A percentile compares a stretch with the other conserved stretches of the same genome.
Evolutionary conservation across 139 green algal genomes (phyloP).

Genomic region (Desmodesmus armatus): DNA sequence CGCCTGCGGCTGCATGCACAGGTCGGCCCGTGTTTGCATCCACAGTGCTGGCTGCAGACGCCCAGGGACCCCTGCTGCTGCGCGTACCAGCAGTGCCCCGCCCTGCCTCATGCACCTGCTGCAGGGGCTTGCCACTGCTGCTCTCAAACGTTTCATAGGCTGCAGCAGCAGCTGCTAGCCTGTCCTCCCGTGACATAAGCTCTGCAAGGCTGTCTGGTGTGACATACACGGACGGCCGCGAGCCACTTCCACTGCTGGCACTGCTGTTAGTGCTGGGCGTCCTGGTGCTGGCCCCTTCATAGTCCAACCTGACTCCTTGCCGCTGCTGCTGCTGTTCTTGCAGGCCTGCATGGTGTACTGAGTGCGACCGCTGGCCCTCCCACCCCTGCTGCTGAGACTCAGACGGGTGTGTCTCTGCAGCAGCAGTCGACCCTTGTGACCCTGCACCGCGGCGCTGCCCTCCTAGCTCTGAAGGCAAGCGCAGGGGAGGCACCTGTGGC

Average conservation of each 20-base stretch:
- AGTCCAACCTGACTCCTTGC: not conserved
- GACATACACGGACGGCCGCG: no score
- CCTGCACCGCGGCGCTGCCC: no score
- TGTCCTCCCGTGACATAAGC: not conserved
- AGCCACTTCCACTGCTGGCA: not conserved
- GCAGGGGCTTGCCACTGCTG: not conserved
- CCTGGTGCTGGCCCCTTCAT: not conserved
- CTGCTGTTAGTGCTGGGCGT: not conserved
- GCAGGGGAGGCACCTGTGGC: no score
- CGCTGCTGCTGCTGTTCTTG: not conserved
- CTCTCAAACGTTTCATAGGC: not conserved
- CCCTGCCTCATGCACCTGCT: not conserved
- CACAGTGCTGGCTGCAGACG: no score
- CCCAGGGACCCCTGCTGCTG: not conserved
- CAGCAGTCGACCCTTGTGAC: not conserved
- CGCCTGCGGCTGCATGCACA: not conserved
- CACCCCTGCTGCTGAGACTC: no score
- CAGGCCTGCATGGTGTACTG: no score
- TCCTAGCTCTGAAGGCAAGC: no score
- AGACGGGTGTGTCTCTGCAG: no score
- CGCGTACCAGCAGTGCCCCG: no score
- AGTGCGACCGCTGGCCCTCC: no score
- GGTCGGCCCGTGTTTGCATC: no score
- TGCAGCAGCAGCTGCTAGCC: constrained; percentile 3
- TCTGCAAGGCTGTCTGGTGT: not conserved